Conservation (phyloP, 2,329 filamentous ascomycete species). For the Tolypocladium amazonense region DNA sequence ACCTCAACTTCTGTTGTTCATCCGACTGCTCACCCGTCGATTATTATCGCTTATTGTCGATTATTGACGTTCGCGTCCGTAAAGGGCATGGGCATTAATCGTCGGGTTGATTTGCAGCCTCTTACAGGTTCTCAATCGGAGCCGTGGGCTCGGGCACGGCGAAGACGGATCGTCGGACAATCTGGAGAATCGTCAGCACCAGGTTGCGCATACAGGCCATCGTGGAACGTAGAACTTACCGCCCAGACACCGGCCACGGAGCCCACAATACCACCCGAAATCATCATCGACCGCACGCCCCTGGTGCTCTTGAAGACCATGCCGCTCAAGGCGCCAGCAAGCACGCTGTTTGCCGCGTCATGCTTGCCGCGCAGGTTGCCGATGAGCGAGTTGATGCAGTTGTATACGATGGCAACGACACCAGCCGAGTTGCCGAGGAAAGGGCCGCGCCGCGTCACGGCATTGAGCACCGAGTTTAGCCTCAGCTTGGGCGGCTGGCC, state of each 20-base stretch:
- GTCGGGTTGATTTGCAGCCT: not conserved
- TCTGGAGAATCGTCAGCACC: constrained; percentile 11
- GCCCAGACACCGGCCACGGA: constrained; percentile 80
- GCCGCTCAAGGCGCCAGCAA: constrained; percentile 77
- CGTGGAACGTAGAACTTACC: constrained; percentile 45
- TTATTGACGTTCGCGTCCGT: not conserved
- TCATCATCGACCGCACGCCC: constrained; percentile 83
- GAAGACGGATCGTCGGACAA: constrained; percentile 32
- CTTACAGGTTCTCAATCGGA: constrained; percentile 17
- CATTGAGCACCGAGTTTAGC: constrained; percentile 90
- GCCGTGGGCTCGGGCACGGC: constrained; percentile 20
- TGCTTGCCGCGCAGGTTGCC: constrained; percentile 75
- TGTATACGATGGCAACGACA: constrained; percentile 93
- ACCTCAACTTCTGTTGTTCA: not conserved
- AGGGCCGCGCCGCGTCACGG: constrained; percentile 82
- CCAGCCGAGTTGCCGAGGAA: constrained; percentile 95
- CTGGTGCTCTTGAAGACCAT: constrained; percentile 96
- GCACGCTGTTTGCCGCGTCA: constrained; percentile 79
- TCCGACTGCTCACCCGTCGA: not conserved
- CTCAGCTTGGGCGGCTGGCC: constrained; percentile 77
- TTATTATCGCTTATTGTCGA: not conserved
- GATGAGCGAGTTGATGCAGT: constrained; percentile 78
- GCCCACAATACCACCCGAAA: constrained; percentile 84
- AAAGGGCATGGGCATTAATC: constrained; percentile 3
- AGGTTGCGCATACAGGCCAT: constrained; percentile 1